Evolutionary conservation across 2,329 filamentous ascomycete genomes (phyloP), one percentile per base, ranked within the genome.

Genomic region (Lojkania enalia): DNA sequence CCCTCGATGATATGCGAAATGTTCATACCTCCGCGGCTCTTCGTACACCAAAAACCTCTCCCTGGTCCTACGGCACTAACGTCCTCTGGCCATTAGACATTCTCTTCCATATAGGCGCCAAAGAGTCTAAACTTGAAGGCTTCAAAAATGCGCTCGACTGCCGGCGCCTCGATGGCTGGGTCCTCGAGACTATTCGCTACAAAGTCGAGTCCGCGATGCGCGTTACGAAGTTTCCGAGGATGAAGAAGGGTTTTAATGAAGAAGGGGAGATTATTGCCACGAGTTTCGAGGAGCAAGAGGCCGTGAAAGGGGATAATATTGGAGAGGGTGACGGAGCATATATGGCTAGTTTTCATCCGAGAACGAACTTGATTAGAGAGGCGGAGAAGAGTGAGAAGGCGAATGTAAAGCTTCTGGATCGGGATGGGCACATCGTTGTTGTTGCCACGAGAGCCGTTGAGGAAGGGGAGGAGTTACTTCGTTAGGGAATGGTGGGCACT

Each of bases 11-110:
- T n/a, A 27, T 27, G 7, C 23, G 7, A 7, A n/a, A n/a, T 7
- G 23, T 7, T 7, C 23, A 27, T n/a, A 27, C 7, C 23, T 27
- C 7, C 23, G n/a, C 23, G 7, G 7, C 7, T 7, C 7, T n/a
- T 27, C 23, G 23, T 7, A 7, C n/a, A 7, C 23, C 7, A n/a
- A 7, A 27, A n/a, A 27, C 7, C 23, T 27, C 23, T 33, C 14
- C 39, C 4, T 54, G 53, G 53, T 57, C 53, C 7, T 57, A 38
- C 35, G 14, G 42, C 38, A 25, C 32, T 15, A 51, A 57, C 32
- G 46, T 57, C 38, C n/a, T 44, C 19, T 38, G 35, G 9, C 53
- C 53, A 1, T 36, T 52, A 6, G 33, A 46, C 7, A 35, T 32
- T n/a, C 44, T 54, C 12, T 39, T 46, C 15, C 32, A 35, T 14